Evolutionary conservation across 257 asterid species (phyloP).

Genomic region (Capsicum baccatum): DNA sequence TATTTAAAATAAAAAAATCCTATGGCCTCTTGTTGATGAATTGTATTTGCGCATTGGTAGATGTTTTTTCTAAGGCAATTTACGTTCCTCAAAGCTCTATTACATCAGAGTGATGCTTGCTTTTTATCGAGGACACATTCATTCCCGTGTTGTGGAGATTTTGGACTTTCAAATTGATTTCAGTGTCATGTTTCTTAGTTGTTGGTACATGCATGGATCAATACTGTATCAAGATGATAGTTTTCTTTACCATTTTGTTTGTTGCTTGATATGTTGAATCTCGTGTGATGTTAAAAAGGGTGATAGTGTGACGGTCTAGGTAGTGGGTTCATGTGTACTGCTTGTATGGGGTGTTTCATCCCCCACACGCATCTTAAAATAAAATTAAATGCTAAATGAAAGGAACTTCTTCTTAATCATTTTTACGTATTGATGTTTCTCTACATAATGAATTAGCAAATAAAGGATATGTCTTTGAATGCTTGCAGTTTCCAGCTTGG

Average conservation of each 20-base stretch:
- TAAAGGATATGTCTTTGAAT: slow-evolving; percentile 3
- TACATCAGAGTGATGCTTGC: background rate
- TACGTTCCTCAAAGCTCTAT: background rate
- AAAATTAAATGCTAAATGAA: slow-evolving; percentile 2
- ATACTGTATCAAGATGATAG: slow-evolving; percentile 10
- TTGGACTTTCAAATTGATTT: background rate
- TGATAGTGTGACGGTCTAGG: slow-evolving; percentile 9
- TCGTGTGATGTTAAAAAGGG: background rate
- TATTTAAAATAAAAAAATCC: background rate
- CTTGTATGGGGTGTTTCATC: background rate
- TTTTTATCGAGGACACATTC: background rate
- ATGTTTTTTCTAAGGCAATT: background rate
- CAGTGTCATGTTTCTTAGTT: slow-evolving; percentile 17
- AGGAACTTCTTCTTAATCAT: background rate
- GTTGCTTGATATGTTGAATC: background rate
- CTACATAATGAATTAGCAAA: slow-evolving; percentile 20
- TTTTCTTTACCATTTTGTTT: background rate
- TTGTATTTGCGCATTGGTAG: background rate
- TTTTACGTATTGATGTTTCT: slow-evolving; percentile 23
- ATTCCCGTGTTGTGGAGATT: background rate
- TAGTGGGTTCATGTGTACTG: background rate
- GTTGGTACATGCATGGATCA: background rate
- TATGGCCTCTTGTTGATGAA: background rate
- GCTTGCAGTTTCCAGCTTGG: slow-evolving; percentile 30
- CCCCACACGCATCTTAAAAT: background rate